phyloP scores from a whole-genome alignment of 306 rosid species.

The Prunus salicina region DNA sequence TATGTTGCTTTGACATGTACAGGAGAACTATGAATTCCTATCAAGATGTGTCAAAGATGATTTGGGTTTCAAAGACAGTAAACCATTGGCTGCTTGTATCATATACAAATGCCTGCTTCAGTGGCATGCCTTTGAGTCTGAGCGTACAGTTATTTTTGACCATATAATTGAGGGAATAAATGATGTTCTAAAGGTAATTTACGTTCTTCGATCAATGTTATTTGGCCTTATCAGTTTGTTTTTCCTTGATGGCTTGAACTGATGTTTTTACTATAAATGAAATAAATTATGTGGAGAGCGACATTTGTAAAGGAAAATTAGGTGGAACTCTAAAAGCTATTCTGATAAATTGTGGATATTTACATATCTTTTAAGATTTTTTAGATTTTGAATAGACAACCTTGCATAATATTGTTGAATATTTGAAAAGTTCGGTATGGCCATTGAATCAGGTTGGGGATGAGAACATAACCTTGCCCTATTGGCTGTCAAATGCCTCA shows the following conservation, averaged over 20 bases:
- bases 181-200: constrained; percentile 73
- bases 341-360: neutral
- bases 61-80: constrained; percentile 78
- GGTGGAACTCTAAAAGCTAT: neutral
- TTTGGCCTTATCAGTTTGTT: neutral
- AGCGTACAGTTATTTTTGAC: constrained; percentile 90
- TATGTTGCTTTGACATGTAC: constrained; percentile 24
- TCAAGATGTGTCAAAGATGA: constrained; percentile 84
- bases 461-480: constrained; percentile 65
- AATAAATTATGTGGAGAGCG: neutral
- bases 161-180: constrained; percentile 85
- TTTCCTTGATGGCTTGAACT: neutral
- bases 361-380: neutral
- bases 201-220: neutral
- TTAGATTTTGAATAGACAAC: constrained; percentile 1
- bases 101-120: constrained; percentile 91
- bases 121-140: constrained; percentile 98
- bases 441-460: constrained; percentile 72
- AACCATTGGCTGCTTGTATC: constrained; percentile 84
- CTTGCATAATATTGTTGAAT: constrained; percentile 13
- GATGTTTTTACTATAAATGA: neutral
- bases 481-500: constrained; percentile 90
- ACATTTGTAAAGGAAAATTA: neutral
- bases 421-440: neutral
- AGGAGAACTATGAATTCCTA: constrained; percentile 89